Evolutionary conservation across 306 rosid genomes (phyloP).

Genomic region (Luffa aegyptiaca): DNA sequence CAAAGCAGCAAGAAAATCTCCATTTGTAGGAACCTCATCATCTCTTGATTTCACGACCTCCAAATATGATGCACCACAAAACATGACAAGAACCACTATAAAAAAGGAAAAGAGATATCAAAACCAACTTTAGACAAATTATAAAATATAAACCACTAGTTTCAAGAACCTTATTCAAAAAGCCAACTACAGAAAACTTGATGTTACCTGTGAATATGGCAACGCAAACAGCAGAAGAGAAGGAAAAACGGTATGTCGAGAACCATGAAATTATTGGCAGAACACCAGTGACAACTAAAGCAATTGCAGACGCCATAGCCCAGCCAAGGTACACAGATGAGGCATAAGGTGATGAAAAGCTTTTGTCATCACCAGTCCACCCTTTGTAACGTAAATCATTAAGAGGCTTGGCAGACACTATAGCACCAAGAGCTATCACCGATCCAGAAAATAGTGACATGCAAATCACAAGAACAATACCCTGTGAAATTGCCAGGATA

Average conservation of each 20-base stretch:
- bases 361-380: constrained; percentile 64
- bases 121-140: neutral
- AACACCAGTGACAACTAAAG: constrained; percentile 72
- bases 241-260: constrained; percentile 82
- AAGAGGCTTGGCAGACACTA: constrained; percentile 88
- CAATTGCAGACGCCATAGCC: constrained; percentile 92
- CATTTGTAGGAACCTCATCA: constrained; percentile 61
- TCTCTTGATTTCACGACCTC: constrained; percentile 79
- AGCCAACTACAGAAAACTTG: neutral
- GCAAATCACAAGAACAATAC: constrained; percentile 60
- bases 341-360: constrained; percentile 70
- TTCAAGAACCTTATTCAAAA: constrained; percentile 3
- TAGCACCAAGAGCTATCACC: constrained; percentile 74
- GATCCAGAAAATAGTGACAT: constrained; percentile 64
- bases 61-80: constrained; percentile 85
- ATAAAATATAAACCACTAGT: constrained; percentile 7
- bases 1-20: constrained; percentile 94
- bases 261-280: constrained; percentile 97
- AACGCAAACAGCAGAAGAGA: constrained; percentile 73
- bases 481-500: constrained; percentile 31
- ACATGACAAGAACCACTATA: constrained; percentile 75
- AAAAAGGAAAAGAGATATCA: neutral
- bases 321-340: constrained; percentile 88
- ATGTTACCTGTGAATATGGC: constrained; percentile 78
- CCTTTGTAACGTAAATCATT: constrained; percentile 85